Evolutionary conservation across 495 filamentous ascomycete genomes (phyloP), one percentile per base, ranked within the genome.

Genomic region (Tuber melanosporum): DNA sequence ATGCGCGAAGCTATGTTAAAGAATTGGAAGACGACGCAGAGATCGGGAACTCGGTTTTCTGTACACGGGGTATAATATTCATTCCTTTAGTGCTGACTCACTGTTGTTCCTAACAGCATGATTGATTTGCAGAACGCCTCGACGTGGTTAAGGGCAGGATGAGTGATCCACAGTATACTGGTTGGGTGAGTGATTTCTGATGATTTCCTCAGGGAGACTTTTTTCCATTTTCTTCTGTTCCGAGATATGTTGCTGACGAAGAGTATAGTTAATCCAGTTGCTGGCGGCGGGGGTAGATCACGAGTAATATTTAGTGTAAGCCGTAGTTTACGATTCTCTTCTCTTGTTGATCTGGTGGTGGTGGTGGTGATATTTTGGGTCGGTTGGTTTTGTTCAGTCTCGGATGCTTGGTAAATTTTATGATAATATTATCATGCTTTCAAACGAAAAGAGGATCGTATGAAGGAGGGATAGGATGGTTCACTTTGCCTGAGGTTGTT

Each of bases 41-140:
- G 12, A 19, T 82, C 12, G 46, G 47, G 14, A 7, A 70, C 47
- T 71, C 81, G 41, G 72, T 82, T 78, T 77, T 79, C 47, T 82
- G 81, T 26, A 82, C 78, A 57, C 71, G 72, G 26, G 78, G 79
- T 80, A 73, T 47, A 22, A 6, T 36, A 5, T 66, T 36, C 57
- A 66, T 6, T 66, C 57, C 17, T 66, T 36, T 14, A 36, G 57
- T n/a, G 12, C n/a, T 32, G 26, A 14, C 10, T 32, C 52, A 20
- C 22, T n/a, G n/a, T 36, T 0, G 14, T 1, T 36, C 17, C 57
- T 66, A 66, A 66, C 57, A 32, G 32, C 14, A 26, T 14, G 5
- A 66, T 66, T 19, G 12, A 66, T 32, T 19, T 36, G 32, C 26
- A 66, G 57, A 66, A 17, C 57, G 57, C 12, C 14, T 66, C 14